Evolutionary conservation across 306 rosid genomes (phyloP).

Genomic region (Inga leiocalycina): DNA sequence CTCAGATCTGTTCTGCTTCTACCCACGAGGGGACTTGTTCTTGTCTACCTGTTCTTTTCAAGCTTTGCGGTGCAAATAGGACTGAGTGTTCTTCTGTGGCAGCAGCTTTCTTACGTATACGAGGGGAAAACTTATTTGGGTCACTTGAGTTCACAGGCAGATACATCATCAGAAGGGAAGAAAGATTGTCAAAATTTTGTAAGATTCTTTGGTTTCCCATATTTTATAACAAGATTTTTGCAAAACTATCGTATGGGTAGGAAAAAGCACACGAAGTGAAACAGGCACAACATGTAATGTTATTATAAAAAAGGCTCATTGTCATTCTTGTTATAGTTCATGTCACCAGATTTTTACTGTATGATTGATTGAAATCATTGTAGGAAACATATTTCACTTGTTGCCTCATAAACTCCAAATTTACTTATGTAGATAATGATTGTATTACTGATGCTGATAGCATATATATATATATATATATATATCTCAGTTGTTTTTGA

Average conservation of each 20-base stretch:
- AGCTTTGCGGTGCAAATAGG: conserved; percentile 80
- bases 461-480: too few relatives aligned
- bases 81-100: conserved; percentile 80
- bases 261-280: conserved; percentile 62
- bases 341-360: neutral
- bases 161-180: conserved; percentile 48
- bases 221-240: conserved; percentile 56
- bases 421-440: neutral
- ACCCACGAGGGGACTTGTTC: conserved; percentile 76
- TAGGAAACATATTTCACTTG: neutral
- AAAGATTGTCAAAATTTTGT: conserved; percentile 79
- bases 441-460: neutral
- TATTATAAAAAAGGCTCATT: neutral
- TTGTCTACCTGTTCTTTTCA: conserved; percentile 70
- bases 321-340: conserved; percentile 1
- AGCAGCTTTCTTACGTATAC: conserved; percentile 81
- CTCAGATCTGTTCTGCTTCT: conserved; percentile 63
- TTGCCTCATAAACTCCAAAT: neutral
- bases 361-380: neutral
- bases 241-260: conserved; percentile 50
- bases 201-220: conserved; percentile 72
- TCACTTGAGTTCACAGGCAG: conserved; percentile 52
- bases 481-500: neutral
- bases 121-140: conserved; percentile 76
- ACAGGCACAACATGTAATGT: conserved; percentile 18